Evolutionary conservation across 371 early-diverging fungal genomes (phyloP).

Genomic region (Mucor racemosus): DNA sequence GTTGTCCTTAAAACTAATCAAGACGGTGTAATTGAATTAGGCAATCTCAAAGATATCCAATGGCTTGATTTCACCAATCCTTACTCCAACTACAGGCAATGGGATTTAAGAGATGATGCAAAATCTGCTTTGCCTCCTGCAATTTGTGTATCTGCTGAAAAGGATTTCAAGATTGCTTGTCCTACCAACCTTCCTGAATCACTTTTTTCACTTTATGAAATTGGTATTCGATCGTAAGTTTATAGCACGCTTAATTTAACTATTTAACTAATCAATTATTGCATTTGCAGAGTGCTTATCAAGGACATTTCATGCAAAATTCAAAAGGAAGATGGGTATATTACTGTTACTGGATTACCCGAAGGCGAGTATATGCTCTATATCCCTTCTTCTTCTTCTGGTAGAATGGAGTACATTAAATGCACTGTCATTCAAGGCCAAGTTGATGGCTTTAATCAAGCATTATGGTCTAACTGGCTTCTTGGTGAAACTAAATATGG

Average conservation of each 20-base stretch:
- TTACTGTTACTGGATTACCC: slow-evolving; percentile 33
- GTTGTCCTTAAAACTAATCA: slow-evolving; percentile 43
- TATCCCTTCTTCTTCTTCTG: slow-evolving; percentile 7
- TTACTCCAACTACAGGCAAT: slow-evolving; percentile 9
- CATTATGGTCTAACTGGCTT: slow-evolving; percentile 26
- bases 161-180: slow-evolving; percentile 36
- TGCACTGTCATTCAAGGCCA: slow-evolving; percentile 12
- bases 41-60: slow-evolving; percentile 35
- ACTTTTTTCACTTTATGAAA: slow-evolving; percentile 27
- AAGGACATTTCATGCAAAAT: slow-evolving; percentile 10
- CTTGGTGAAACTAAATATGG: slow-evolving; percentile 15
- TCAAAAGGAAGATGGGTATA: not conserved
- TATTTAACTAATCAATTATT: not conserved
- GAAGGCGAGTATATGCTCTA: slow-evolving; percentile 36
- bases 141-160: slow-evolving; percentile 37
- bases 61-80: slow-evolving; percentile 1
- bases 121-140: slow-evolving; percentile 11
- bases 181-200: not conserved
- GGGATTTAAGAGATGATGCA: slow-evolving; percentile 15
- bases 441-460: not conserved
- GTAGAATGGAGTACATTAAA: not conserved
- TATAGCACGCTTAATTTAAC: no score
- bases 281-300: not conserved
- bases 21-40: slow-evolving; percentile 50
- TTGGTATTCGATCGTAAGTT: slow-evolving; percentile 28